Evolutionary conservation across 345 rosid genomes (phyloP), one percentile per base, ranked within the genome.

Genomic region (Excoecaria agallocha): DNA sequence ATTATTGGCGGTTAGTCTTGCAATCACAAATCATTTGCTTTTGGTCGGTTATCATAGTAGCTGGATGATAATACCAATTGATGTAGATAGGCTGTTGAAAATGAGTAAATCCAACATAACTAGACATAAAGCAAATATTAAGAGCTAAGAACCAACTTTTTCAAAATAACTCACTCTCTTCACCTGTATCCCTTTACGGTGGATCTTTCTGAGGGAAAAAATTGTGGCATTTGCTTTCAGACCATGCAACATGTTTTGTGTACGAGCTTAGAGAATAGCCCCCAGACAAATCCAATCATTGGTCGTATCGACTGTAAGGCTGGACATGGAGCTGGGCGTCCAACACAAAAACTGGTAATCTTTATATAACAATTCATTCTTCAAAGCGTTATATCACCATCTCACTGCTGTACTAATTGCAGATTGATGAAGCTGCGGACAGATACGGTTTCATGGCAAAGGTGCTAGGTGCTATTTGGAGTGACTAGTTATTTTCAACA

Each of bases 271-370:
- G 88, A 91, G 78, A 87, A 85, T 17, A 90, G 91, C 80, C 97
- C 88, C 6, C 98, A 95, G 83, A 93, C 88, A 60, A 95, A 93
- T 77, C 98, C 96, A 6, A 81, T 95, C 9, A 82, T 95, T 12
- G 96, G 93, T 66, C 93, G 91, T 41, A 93, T 95, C 8, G 99
- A 95, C 71, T 84, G 91, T 24, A 93, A 95, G 79, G 96, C 96
- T 5, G 99, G 98, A 72, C 97, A 93, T 82, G 99, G 99, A 48
- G 93, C 90, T 0, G 98, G 98, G 55, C 97, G 90, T 58, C 94
- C 97, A 45, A 95, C 97, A 0, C 80, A 91, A 81, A 95, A 95
- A 79, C 76, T 80, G 87, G 98, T 92, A 87, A 75, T 41, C 3
- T 8, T 51, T 4, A 25, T 45, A 30, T 48, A 22, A 4, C 20